Percentiles rank a stretch among this genome's conserved stretches.
These are phyloP conservation scores for Dothistroma septosporum DNA, from an alignment of 2,329 filamentous ascomycete genomes.

Conservation along the genomic window DNA sequence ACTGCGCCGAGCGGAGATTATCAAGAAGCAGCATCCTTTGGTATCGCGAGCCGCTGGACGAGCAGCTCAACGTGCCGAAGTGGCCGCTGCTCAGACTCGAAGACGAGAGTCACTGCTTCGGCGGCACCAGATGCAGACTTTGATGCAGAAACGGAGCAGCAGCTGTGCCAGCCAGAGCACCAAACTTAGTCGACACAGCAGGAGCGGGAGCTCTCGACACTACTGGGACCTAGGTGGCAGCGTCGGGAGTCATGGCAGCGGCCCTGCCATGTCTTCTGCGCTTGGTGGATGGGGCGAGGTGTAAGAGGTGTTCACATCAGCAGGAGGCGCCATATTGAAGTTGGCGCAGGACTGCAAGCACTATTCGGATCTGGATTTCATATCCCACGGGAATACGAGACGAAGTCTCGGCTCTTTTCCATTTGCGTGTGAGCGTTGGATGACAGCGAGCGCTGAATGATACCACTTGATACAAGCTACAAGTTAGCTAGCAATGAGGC, in stretches of 20 bases:
- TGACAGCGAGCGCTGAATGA: not conserved
- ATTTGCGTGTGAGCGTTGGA: not conserved
- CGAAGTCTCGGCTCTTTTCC: not conserved
- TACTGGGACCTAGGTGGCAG: conserved; percentile 90
- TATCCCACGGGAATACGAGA: not conserved
- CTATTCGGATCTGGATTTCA: not conserved
- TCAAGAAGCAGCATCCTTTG: conserved; percentile 84
- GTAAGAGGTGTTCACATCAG: conserved; percentile 30
- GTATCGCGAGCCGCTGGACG: conserved; percentile 55
- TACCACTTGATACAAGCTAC: not conserved
- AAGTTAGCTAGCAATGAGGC: not conserved
- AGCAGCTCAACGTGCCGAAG: conserved; percentile 40
- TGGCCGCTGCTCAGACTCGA: conserved; percentile 15
- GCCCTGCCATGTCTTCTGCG: conserved; percentile 28
- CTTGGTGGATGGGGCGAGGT: conserved; percentile 79
- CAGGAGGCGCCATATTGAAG: no score
- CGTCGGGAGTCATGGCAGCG: conserved; percentile 62
- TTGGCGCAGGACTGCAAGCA: not conserved
- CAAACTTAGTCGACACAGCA: conserved; percentile 60
- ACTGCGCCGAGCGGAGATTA: conserved; percentile 73
- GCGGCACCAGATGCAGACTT: conserved; percentile 41
- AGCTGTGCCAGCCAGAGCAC: conserved; percentile 89
- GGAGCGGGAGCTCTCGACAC: conserved; percentile 63
- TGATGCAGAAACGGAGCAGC: conserved; percentile 38
- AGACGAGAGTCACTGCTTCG: conserved; percentile 17